A percentile compares a stretch with the other conserved stretches of the same genome.
Conservation (phyloP, 768 basidiomycete species). For the Tulasnella sp. region DNA sequence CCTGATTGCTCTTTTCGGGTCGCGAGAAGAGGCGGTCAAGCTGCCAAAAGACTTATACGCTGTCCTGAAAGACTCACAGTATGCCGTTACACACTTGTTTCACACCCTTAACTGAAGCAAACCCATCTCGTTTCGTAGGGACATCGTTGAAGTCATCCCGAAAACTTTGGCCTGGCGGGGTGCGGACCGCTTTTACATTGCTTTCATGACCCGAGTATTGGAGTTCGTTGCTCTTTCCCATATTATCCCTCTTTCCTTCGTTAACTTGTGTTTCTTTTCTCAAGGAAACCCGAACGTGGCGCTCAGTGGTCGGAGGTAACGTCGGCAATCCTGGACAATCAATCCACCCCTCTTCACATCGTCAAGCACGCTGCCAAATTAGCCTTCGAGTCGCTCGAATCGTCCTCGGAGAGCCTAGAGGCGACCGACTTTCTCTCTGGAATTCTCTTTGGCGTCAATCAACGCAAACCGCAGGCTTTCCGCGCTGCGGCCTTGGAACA, state of each 20-base stretch:
- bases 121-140: constrained; percentile 38
- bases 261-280: background rate
- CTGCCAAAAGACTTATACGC: constrained; percentile 48
- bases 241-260: background rate
- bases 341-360: constrained; percentile 16
- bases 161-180: constrained; percentile 49
- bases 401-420: background rate
- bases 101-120: background rate
- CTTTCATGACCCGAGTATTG: constrained; percentile 33
- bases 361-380: constrained; percentile 23
- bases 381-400: background rate
- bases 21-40: constrained; percentile 54
- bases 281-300: background rate
- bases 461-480: background rate
- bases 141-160: constrained; percentile 49
- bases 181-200: constrained; percentile 51
- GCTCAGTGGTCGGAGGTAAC: background rate
- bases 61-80: constrained; percentile 41
- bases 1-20: constrained; percentile 58
- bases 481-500: background rate
- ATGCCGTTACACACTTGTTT: background rate
- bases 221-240: constrained; percentile 26
- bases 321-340: background rate
- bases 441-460: background rate
- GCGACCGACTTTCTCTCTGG: background rate